A percentile compares a stretch with the other conserved stretches of the same genome.
Evolutionary conservation across 2,329 filamentous ascomycete genomes (phyloP).

Genomic region (Fusarium decemcellulare): DNA sequence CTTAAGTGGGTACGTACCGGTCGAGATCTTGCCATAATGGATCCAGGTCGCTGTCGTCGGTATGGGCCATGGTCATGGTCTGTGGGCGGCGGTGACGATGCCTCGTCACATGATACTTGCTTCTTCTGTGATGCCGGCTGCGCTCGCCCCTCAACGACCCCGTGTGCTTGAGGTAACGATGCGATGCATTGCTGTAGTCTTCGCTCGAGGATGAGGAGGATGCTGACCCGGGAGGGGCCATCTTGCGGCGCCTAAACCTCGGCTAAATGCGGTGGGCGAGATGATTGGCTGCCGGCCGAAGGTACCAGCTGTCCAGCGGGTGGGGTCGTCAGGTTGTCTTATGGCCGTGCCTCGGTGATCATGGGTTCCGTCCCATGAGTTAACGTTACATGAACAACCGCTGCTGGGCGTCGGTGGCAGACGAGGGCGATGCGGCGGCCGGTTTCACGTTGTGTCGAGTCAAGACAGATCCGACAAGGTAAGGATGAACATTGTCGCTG

Average conservation of each 20-base stretch:
- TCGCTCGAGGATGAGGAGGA: constrained; percentile 42
- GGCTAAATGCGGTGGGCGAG: constrained; percentile 24
- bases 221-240: constrained; percentile 44
- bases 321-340: constrained; percentile 33
- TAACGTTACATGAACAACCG: constrained; percentile 47
- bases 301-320: constrained; percentile 10
- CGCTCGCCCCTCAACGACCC: constrained; percentile 37
- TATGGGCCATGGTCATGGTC: constrained; percentile 59
- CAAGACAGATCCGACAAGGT: constrained; percentile 31
- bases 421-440: constrained; percentile 4
- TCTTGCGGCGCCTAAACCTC: constrained; percentile 42
- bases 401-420: constrained; percentile 18
- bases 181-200: constrained; percentile 45
- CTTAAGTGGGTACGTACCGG: constrained; percentile 69
- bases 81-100: constrained; percentile 43
- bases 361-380: constrained; percentile 36
- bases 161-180: constrained; percentile 50
- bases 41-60: constrained; percentile 59
- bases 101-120: constrained; percentile 46
- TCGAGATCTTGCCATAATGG: constrained; percentile 83
- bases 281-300: constrained; percentile 37
- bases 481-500: constrained; percentile 36
- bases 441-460: constrained; percentile 39
- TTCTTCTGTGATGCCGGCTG: constrained; percentile 31
- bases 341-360: constrained; percentile 23